Evolutionary conservation across 202 grass and related monocot genomes (phyloP), one percentile per base, ranked within the genome.

Genomic region (Panicum hallii): DNA sequence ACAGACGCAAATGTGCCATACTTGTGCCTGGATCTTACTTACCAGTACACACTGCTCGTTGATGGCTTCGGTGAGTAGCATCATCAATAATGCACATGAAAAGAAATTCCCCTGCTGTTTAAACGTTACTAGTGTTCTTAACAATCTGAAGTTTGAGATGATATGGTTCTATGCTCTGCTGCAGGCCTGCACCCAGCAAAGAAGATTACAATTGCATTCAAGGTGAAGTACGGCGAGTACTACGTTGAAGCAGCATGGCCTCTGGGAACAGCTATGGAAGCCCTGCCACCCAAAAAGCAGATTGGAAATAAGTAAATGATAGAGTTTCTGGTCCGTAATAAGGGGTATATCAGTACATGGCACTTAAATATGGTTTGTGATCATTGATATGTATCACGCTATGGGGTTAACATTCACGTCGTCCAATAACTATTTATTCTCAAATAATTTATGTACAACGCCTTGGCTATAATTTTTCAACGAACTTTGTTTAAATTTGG

Each of bases 211-310:
- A 47, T 86, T 46, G 86, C 86, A 40, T 22, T 63, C 9, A 75
- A 68, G 74, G 86, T 89, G 58, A 86, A 86, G 68, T 63, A 84
- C 0, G 87, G 83, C 0, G 82, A 79, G 14, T 72, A 81, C 74
- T 79, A 64, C 45, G 58, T 89, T 0, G 79, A 86, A 26, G 83
- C 86, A 0, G 45, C 86, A 16, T 83, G 83, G 86, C 79, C 83
- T 13, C 70, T 89, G 5, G 86, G 90, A 1, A 83, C 50, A 20
- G 90, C 90, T 15, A 86, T 88, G 30, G 68, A 92, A 66, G 79
- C 75, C 8, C 45, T 82, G 10, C 79, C 90, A n/a, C 74, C 82
- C 7, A 80, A 12, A 26, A 81, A 48, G 13, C 70, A 71, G 69
- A 72, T 4, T 4, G 23, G 44, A 7, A 49, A 49, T 26, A 30